These are phyloP conservation scores for Sarocladium kiliense DNA, from an alignment of 2,329 filamentous ascomycete species.

Conservation along the genomic window DNA sequence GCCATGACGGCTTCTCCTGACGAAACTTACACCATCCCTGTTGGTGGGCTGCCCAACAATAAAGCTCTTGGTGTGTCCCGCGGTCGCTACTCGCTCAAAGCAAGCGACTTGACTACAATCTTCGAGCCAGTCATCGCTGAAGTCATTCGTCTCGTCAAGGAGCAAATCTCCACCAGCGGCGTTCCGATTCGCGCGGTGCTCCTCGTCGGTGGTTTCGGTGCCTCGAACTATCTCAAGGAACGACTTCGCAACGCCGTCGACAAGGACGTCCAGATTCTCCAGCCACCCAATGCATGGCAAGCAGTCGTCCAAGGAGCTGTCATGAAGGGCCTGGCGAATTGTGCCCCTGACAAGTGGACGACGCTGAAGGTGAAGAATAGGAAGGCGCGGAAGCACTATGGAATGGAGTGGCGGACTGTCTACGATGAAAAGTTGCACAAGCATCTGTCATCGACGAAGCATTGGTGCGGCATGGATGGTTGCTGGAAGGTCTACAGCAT, in stretches of 20 bases:
- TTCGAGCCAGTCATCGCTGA: constrained; percentile 39
- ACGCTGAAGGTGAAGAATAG: constrained; percentile 34
- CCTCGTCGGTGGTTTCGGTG: constrained; percentile 41
- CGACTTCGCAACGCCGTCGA: constrained; percentile 30
- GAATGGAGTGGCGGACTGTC: constrained; percentile 26
- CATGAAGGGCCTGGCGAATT: constrained; percentile 39
- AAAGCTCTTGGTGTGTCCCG: constrained; percentile 29
- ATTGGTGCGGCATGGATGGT: constrained; percentile 33
- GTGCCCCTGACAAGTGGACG: constrained; percentile 26
- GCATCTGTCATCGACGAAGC: constrained; percentile 24
- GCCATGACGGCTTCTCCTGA: constrained; percentile 23
- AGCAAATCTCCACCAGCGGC: constrained; percentile 33
- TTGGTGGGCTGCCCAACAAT: constrained; percentile 36
- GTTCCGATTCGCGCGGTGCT: constrained; percentile 35
- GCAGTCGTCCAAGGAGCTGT: constrained; percentile 44
- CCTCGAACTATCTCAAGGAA: constrained; percentile 39
- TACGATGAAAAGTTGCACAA: constrained; percentile 26
- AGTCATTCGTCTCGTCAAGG: constrained; percentile 36
- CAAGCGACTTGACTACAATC: constrained; percentile 33
- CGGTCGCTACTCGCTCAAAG: constrained; percentile 31
- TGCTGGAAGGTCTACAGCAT: constrained; percentile 32
- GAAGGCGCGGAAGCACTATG: constrained; percentile 39
- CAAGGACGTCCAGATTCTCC: constrained; percentile 33
- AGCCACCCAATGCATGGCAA: constrained; percentile 41
- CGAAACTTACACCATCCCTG: constrained; percentile 31